Evolutionary conservation across 2,329 filamentous ascomycete species (phyloP), one percentile per base, ranked within the genome.

Genomic region (Paecilomyces fulvus): DNA sequence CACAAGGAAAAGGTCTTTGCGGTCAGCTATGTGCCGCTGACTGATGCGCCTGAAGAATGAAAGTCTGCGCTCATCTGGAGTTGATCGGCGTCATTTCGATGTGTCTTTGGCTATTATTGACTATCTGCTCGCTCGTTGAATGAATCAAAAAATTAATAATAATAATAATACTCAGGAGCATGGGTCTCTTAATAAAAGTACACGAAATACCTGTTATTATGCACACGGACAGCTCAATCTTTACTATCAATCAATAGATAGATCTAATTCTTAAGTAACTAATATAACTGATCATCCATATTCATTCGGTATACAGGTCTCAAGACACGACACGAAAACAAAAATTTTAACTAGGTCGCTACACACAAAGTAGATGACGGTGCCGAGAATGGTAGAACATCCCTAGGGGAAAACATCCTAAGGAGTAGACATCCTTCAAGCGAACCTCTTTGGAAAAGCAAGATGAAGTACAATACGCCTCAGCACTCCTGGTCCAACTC

Each of bases 11-110:
- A 80, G 70, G 66, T 82, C 55, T 84, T 82, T 65, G 83, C 81
- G 14, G 84, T 87, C 57, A 77, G 78, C 64, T 87, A 87, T 69
- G 84, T 87, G 59, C 83, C 83, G 12, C 66, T 87, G 68, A 86
- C 83, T 7, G 83, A 86, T 73, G 78, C 80, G 20, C 82, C 82
- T 10, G 65, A 60, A 58, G 64, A 58, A 61, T 67, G 61, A 67
- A 67, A 52, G 5, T 30, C 53, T 54, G 52, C 23, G 25, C 4
- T 21, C 7, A 14, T 21, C 31, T 25, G 31, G n/a, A 30, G 37
- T 43, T 43, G 37, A 43, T 17, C 14, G 37, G 37, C 37, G 37
- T 43, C 14, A 9, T 17, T 17, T 37, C n/a, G 8, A 8, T 17
- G n/a, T 7, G n/a, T 43, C 37, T 20, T 43, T 12, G n/a, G n/a